phyloP scores from a whole-genome alignment of 129 eudicot genomes.

The Centrapalus pauciflorus region DNA sequence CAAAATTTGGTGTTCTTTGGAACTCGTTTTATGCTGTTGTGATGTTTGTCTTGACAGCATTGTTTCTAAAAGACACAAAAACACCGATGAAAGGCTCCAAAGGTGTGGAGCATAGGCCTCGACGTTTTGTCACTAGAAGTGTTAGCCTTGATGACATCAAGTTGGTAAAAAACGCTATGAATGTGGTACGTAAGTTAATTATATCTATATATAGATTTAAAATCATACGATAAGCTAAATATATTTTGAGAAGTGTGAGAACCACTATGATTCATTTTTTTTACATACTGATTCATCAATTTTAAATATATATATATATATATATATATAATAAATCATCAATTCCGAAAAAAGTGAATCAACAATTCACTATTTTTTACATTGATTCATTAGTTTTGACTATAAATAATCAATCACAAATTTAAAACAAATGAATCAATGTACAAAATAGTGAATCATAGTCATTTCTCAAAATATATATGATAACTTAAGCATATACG shows the following conservation, averaged over 20 bases:
- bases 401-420: too few relatives aligned
- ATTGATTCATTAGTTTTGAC: too few relatives aligned
- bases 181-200: slow-evolving; percentile 28
- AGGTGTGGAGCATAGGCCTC: slow-evolving; percentile 12
- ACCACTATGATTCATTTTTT: too few relatives aligned
- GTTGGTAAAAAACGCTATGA: slow-evolving; percentile 28
- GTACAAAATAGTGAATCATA: too few relatives aligned
- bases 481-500: too few relatives aligned
- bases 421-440: too few relatives aligned
- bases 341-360: too few relatives aligned
- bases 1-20: slow-evolving; percentile 7
- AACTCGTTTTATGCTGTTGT: slow-evolving; percentile 26
- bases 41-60: slow-evolving; percentile 24
- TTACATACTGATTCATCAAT: too few relatives aligned
- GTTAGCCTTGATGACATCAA: slow-evolving; percentile 32
- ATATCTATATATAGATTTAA: not conserved
- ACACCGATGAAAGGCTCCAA: slow-evolving; percentile 26
- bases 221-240: not conserved
- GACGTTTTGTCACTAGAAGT: slow-evolving; percentile 21
- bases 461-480: too few relatives aligned
- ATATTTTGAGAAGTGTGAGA: too few relatives aligned
- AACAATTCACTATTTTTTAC: too few relatives aligned
- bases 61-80: slow-evolving; percentile 33
- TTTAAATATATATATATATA: not conserved
- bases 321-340: too few relatives aligned